Base-by-base conservation (phyloP, 306 rosid species). In the Begonia masoniana region DNA sequence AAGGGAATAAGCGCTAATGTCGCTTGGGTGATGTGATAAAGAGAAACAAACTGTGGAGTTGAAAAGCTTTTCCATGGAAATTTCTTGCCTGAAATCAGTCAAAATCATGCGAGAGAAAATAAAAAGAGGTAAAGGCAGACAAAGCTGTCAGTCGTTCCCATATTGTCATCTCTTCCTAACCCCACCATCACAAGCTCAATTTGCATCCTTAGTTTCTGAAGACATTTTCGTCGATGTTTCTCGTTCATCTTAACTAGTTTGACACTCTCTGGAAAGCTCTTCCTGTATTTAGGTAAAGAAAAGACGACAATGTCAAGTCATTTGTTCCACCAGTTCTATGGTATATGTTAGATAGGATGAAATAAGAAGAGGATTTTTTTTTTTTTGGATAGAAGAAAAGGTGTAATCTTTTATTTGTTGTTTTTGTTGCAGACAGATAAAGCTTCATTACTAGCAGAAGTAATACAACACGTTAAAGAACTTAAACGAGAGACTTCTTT, bases 391-490 rank as follows among this genome's bases (percentile, higher is more conserved):
- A 17, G 17, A 10, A 10, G 10, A 21, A 21, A 21, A 21, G 24
- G 4, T 1, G 2, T 26, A 35, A 47, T 15, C 12, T 3, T 3
- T 50, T 45, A 9, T 16, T 35, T 49, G 9, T 41, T 51, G 51
- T 46, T 1, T 51, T 10, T 51, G 31, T 15, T 67, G 36, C 41
- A 87, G 97, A 88, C 97, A 46, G 97, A 88, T 68, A 88, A 88
- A 60, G 97, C 97, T 23, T 88, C 97, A 1, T 60, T 88, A 42
- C 56, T 88, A 1, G 97, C 95, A 0, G 97, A 88, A 64, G 97
- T 88, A 55, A 88, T 88, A 43, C 84, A 88, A 48, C 97, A 84
- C 47, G 88, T 88, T 54, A 88, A 84, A 69, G 95, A 84, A 68
- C 77, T 88, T 43, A 88, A 88, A 66, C 80, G 84, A 8, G 81